Conservation (phyloP, 139 green algal genomes). For the Tetraselmis chui region DNA sequence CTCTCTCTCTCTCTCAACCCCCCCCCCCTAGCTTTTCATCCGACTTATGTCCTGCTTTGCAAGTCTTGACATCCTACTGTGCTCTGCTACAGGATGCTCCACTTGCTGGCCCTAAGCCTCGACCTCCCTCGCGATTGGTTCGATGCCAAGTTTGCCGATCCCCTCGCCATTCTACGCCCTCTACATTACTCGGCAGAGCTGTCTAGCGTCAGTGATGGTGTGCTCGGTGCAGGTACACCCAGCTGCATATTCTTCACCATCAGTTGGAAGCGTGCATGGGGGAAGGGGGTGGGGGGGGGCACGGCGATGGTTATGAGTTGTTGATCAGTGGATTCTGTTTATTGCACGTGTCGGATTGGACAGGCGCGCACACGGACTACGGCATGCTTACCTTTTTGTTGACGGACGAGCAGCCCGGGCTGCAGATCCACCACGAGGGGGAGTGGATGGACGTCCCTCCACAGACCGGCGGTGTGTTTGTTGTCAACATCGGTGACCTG, state of each 20-base stretch:
- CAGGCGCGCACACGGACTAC: slow-evolving; percentile 88
- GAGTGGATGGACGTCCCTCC: slow-evolving; percentile 67
- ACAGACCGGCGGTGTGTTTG: slow-evolving; percentile 46
- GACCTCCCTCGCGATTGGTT: slow-evolving; percentile 61
- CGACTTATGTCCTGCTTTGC: neutral
- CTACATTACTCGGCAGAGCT: slow-evolving; percentile 71
- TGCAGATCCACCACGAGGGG: slow-evolving; percentile 58
- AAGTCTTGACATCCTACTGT: neutral
- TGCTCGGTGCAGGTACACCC: slow-evolving; percentile 24
- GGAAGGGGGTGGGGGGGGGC: too few species aligned
- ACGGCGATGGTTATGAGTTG: too few species aligned
- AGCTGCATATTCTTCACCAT: too few species aligned
- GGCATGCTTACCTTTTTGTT: slow-evolving; percentile 87
- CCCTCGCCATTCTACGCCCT: slow-evolving; percentile 73
- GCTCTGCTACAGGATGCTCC: slow-evolving; percentile 59
- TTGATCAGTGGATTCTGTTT: too few species aligned
- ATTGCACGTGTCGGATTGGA: neutral
- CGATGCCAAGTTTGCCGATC: slow-evolving; percentile 51
- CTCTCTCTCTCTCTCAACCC: neutral
- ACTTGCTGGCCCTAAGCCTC: slow-evolving; percentile 69
- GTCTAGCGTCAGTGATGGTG: slow-evolving; percentile 31
- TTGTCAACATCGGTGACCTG: slow-evolving; percentile 93
- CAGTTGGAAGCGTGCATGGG: too few species aligned
- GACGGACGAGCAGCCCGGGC: slow-evolving; percentile 65
- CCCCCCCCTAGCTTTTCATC: neutral